Base-by-base conservation (phyloP, 495 filamentous ascomycete species). In the Halenospora varia region DNA sequence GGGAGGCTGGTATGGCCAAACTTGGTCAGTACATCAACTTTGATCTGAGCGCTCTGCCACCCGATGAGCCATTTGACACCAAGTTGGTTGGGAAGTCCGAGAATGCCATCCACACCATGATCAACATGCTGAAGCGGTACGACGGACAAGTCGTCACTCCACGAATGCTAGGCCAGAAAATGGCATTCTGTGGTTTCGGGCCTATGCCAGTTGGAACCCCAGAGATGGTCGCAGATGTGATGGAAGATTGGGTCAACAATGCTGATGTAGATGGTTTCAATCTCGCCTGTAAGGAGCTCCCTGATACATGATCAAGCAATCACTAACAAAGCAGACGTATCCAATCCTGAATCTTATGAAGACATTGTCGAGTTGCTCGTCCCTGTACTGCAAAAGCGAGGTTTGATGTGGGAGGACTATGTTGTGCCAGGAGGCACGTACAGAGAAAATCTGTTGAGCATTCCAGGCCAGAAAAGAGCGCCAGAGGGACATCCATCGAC, bases 21-120 rank as follows among this genome's bases (percentile, higher is more conserved):
- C 82, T 87, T 56, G 74, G 74, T 35, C 81, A 82, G 15, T 86
- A 81, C 80, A 84, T 82, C 13, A 82, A 82, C 2, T 79, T 86
- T 44, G 84, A 86, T 55, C 73, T 87, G 44, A 79, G 74, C n/a
- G 73, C 71, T 47, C 74, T 80, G 48, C 76, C 79, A 0, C 53
- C 82, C 1, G 82, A 86, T 58, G 74, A 82, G 60, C 57, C 58
- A 35, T 56, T 68, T 50, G 47, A 60, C 23, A 24, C 51, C 10
- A 48, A 41, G 13, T 23, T 10, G 15, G 24, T 55, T 10, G 45
- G 23, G 13, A 50, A 55, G 2, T 41, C 39, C 6, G 57, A 50
- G 10, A 51, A 45, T 15, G 22, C 52, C 15, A 53, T 53, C 23
- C 49, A 53, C 46, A 40, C 50, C 4, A 53, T 53, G 2, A 59